Evolutionary conservation across 257 asterid genomes (phyloP), one percentile per base, ranked within the genome.

Genomic region (Paraleonurus japonicus): DNA sequence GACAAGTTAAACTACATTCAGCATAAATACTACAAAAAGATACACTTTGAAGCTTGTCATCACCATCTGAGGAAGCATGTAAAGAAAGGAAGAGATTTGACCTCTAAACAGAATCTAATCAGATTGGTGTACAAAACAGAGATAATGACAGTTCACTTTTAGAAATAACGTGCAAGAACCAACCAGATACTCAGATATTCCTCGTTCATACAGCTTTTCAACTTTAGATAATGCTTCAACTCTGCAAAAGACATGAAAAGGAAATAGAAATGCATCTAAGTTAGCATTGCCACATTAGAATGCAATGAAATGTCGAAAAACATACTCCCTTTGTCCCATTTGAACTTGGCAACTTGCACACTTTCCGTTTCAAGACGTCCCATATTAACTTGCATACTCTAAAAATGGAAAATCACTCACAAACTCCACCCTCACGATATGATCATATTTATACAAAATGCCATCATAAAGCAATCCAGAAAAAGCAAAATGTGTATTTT

Each of bases 181-280:
- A 69, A 95, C 99, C 95, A 89, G 85, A 78, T 95, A 95, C 82
- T 95, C 99, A 73, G 95, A 84, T 45, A 95, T 81, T 55, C 97
- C 99, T 74, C 83, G 86, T 78, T 95, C 98, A 47, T 83, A 95
- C 74, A 92, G 82, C 83, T 86, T 85, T 78, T 88, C 95, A 74
- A 89, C 80, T 37, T 81, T 81, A 67, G 84, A 75, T 59, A 85
- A 72, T 63, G 75, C 90, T 57, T 92, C 95, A n/a, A 73, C 76
- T 61, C 99, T 95, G 94, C 81, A 81, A 72, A 73, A 69, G 26
- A 61, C 37, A 64, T 32, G 54, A 24, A 51, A 16, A 4, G 53
- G 47, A 53, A 60, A 54, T 8, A 39, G 15, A 28, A 64, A 37
- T 26, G 15, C 32, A 70, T 69, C 54, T 17, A 39, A 16, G 4